A percentile compares a stretch with the other conserved stretches of the same genome.
phyloP scores from a whole-genome alignment of 169 alveolate species.

The Theileria parva region DNA sequence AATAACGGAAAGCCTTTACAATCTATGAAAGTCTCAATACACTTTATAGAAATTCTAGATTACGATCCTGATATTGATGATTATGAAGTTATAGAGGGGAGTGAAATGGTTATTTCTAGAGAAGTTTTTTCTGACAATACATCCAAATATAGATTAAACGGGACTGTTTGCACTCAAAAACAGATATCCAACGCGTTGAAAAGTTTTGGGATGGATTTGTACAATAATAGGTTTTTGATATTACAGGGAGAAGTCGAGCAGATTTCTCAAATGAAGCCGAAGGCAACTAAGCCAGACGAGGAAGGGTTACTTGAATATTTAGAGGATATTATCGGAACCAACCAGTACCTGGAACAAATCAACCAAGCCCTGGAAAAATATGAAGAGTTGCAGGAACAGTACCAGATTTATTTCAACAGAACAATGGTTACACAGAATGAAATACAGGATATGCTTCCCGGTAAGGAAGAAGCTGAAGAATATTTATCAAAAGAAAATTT shows the following conservation, averaged over 20 bases:
- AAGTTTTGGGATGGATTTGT: constrained; percentile 92
- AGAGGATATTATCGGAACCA: constrained; percentile 96
- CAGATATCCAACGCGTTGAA: constrained; percentile 87
- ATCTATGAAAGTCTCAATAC: constrained; percentile 89
- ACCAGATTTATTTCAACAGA: constrained; percentile 78
- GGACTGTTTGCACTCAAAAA: constrained; percentile 83
- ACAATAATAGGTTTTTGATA: constrained; percentile 90
- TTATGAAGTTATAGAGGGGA: constrained; percentile 56
- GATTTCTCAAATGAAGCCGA: constrained; percentile 96
- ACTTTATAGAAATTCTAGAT: constrained; percentile 86
- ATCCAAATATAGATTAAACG: constrained; percentile 82
- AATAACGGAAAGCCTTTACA: constrained; percentile 64
- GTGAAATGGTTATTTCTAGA: constrained; percentile 69
- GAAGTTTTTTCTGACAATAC: constrained; percentile 75
- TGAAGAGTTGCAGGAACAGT: constrained; percentile 76
- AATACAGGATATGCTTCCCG: constrained; percentile 77
- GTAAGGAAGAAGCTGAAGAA: constrained; percentile 77
- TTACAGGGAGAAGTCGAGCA: constrained; percentile 98
- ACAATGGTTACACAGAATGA: constrained; percentile 81
- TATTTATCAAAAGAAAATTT: constrained; percentile 72
- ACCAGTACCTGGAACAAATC: constrained; percentile 75
- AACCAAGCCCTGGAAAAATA: constrained; percentile 72
- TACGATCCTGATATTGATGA: constrained; percentile 60
- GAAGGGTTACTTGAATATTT: constrained; percentile 95
- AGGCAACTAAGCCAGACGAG: constrained; percentile 87